These are phyloP conservation scores for Colletotrichum sublineola DNA, from an alignment of 2,329 filamentous ascomycete species.

Conservation along the genomic window DNA sequence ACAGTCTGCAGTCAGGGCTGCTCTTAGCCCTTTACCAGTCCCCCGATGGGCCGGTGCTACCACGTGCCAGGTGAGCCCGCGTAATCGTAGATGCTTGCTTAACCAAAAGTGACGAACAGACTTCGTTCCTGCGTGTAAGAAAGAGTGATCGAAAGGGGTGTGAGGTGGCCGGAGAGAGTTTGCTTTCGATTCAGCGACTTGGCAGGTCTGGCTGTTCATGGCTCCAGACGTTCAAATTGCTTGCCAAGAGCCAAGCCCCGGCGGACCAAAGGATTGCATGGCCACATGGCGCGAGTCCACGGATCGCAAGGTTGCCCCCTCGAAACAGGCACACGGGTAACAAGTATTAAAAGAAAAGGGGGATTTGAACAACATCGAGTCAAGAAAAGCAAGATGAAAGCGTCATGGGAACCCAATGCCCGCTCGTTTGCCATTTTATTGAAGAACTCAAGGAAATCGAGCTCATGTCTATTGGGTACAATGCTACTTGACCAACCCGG, in stretches of 20 bases:
- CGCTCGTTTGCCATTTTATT: not conserved
- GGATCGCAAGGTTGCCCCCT: not conserved
- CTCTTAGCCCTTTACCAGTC: not conserved
- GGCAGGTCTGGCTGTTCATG: not conserved
- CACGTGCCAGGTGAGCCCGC: not conserved
- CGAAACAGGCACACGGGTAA: not conserved
- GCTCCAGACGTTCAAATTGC: not conserved
- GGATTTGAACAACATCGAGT: not conserved
- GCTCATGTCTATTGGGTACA: constrained; percentile 23
- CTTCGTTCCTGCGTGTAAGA: not conserved
- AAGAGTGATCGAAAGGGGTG: not conserved
- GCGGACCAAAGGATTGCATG: not conserved
- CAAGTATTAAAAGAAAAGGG: not conserved
- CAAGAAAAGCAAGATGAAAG: not conserved
- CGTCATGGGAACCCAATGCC: not conserved
- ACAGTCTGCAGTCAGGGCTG: not conserved
- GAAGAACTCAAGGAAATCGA: not conserved
- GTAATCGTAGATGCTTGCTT: not conserved
- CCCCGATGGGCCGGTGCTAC: not conserved
- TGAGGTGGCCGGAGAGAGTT: not conserved
- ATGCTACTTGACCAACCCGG: not conserved
- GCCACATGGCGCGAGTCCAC: not conserved
- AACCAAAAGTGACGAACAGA: not conserved
- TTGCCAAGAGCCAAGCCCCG: constrained; percentile 8
- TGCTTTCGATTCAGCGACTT: not conserved